Evolutionary conservation across 805 yeast genomes (phyloP).

Genomic region (Schwanniomyces vanrijiae): DNA sequence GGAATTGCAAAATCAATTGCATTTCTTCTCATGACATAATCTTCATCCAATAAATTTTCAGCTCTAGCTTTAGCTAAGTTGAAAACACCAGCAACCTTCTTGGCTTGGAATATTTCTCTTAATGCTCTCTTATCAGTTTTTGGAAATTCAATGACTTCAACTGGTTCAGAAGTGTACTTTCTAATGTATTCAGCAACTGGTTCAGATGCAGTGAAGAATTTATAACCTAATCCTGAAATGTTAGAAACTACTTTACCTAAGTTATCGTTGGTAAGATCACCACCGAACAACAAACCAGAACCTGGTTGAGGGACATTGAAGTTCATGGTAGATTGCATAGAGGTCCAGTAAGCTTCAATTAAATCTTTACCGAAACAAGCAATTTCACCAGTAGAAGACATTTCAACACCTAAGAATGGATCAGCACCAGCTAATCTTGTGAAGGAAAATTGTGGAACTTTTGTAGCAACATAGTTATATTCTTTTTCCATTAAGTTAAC

Average conservation of each 20-base stretch:
- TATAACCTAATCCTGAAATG: conserved; percentile 74
- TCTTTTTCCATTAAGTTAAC: conserved; percentile 75
- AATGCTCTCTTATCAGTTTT: conserved; percentile 88
- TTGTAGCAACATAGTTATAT: conserved; percentile 81
- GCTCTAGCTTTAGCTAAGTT: conserved; percentile 92
- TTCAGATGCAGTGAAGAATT: conserved; percentile 73
- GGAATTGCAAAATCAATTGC: conserved; percentile 98
- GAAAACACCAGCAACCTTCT: conserved; percentile 84
- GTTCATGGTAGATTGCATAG: conserved; percentile 96
- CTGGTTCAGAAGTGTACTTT: conserved; percentile 43
- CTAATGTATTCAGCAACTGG: conserved; percentile 66
- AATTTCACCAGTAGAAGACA: conserved; percentile 99
- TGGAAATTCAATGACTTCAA: conserved; percentile 83
- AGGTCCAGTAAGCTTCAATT: conserved; percentile 95
- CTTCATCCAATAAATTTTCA: conserved; percentile 77
- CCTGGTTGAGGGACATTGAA: conserved; percentile 93
- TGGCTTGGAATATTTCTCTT: conserved; percentile 88
- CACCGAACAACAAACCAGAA: conserved; percentile 88
- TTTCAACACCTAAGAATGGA: conserved; percentile 98
- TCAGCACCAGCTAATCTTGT: conserved; percentile 99
- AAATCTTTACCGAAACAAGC: conserved; percentile 91
- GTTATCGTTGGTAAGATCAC: conserved; percentile 73
- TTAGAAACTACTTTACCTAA: conserved; percentile 73
- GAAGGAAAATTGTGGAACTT: conserved; percentile 98
- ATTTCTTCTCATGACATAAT: conserved; percentile 97